phyloP scores from a whole-genome alignment of 2,329 filamentous ascomycete species.

The Endoconidiophora laricicola region DNA sequence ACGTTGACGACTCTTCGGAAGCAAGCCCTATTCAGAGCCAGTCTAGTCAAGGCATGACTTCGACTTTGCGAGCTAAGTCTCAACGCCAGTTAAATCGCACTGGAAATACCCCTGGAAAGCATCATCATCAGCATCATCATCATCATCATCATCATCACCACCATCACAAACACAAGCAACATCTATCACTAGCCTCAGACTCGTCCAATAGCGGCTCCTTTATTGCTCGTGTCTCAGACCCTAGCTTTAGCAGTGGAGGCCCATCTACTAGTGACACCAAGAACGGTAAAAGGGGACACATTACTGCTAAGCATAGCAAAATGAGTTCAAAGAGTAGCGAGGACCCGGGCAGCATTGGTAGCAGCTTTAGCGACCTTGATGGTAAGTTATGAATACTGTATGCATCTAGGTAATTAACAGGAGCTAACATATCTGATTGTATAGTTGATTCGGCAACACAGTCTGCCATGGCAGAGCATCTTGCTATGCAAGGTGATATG shows the following conservation, averaged over 20 bases:
- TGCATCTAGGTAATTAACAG: background rate
- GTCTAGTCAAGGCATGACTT: conserved; percentile 30
- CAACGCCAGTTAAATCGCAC: conserved; percentile 16
- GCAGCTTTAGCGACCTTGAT: conserved; percentile 74
- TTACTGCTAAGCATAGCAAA: conserved; percentile 33
- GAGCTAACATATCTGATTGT: conserved; percentile 1
- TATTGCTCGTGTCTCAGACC: conserved; percentile 21
- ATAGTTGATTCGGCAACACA: conserved; percentile 59
- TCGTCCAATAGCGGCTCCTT: conserved; percentile 42
- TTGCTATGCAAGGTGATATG: conserved; percentile 51
- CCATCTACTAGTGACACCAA: conserved; percentile 37
- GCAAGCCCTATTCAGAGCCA: conserved; percentile 10
- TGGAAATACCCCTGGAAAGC: background rate
- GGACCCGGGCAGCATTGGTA: conserved; percentile 40
- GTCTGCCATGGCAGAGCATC: conserved; percentile 61
- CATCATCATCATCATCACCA: conserved; percentile 22
- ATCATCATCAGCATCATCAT: background rate
- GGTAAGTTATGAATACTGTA: conserved; percentile 29
- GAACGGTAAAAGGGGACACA: conserved; percentile 39
- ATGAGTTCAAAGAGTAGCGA: conserved; percentile 48
- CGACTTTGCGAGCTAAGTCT: conserved; percentile 33
- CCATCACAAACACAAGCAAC: conserved; percentile 20
- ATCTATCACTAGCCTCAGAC: conserved; percentile 40
- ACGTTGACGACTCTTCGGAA: conserved; percentile 24
- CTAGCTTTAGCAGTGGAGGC: conserved; percentile 20